Evolutionary conservation across 306 rosid genomes (phyloP), one percentile per base, ranked within the genome.

Genomic region (Vicia faba): DNA sequence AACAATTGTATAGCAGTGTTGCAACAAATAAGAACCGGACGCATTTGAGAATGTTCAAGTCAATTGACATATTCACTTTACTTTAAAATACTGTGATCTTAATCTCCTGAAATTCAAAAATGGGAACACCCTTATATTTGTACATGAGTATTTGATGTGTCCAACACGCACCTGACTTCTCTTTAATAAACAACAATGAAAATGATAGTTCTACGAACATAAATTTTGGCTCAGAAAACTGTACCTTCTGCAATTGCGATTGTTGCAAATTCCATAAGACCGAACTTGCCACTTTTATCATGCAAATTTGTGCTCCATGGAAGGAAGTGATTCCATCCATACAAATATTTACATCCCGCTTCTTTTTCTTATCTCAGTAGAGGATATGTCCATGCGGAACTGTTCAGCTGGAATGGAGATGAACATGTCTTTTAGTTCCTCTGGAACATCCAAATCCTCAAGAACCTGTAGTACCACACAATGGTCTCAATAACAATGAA

Each of bases 351-450:
- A 88, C 59, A 80, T 68, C 73, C 82, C 89, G 44, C 84, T 82
- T 58, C 64, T 74, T 61, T 82, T 82, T 71, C 97, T 84, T 51
- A 93, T 56, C 31, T 89, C 96, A 5, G 89, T 82, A 86, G 97
- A 93, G 57, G 98, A 89, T 59, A 93, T 73, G 83, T 93, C 96
- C 85, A 89, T 56, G 58, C 84, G 91, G 72, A 89, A 93, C 71
- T 79, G 84, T 18, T 86, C 96, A 33, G 74, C 68, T 50, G 97
- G 96, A 64, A 93, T 83, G 23, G 96, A 74, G 70, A 93, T 75
- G 44, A 93, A 93, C 88, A 89, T 80, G 88, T 77, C 96, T 68
- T 67, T 75, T 29, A 92, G 74, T 78, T 87, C 93, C 68, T 73
- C 89, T 6, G 96, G 97, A 73, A 93, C 72, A 58, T 86, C 79